These are phyloP conservation scores for Angomonas deanei DNA, from an alignment of 208 protist species.

Conservation along the genomic window DNA sequence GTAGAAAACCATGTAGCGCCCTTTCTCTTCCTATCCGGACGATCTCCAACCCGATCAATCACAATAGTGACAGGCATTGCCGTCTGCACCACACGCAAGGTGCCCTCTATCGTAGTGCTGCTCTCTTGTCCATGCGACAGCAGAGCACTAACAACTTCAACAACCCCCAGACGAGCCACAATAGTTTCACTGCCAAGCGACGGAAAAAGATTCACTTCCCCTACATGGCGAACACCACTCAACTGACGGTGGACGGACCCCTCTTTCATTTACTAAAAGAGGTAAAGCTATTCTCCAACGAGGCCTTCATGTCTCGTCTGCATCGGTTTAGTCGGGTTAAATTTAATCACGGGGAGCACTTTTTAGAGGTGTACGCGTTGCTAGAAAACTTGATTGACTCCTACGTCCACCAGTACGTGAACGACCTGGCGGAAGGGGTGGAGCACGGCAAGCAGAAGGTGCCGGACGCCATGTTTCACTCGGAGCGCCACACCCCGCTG, in stretches of 20 bases:
- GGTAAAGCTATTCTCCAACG: slow-evolving; percentile 27
- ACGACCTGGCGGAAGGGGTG: slow-evolving; percentile 35
- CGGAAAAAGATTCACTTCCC: not conserved
- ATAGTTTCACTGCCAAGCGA: not conserved
- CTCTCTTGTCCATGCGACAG: not conserved
- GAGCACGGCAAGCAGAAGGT: not conserved
- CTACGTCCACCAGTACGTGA: no score
- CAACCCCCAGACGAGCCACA: not conserved
- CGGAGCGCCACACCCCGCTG: slow-evolving; percentile 1
- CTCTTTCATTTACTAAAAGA: slow-evolving; percentile 13
- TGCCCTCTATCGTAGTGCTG: no score
- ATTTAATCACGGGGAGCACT: slow-evolving; percentile 31
- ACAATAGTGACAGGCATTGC: no score
- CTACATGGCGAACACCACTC: not conserved
- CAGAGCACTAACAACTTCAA: not conserved
- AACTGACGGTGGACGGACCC: no score
- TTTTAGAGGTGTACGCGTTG: slow-evolving; percentile 34
- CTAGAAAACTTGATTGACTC: slow-evolving; percentile 43
- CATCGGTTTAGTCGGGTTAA: slow-evolving; percentile 64
- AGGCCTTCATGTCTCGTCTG: slow-evolving; percentile 45
- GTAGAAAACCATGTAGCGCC: no score
- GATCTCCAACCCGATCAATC: no score
- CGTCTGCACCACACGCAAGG: no score
- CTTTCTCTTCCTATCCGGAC: no score
- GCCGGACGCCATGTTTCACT: not conserved